These are phyloP conservation scores for Fonsecaea erecta DNA, from an alignment of 2,329 filamentous ascomycete species.

Conservation along the genomic window DNA sequence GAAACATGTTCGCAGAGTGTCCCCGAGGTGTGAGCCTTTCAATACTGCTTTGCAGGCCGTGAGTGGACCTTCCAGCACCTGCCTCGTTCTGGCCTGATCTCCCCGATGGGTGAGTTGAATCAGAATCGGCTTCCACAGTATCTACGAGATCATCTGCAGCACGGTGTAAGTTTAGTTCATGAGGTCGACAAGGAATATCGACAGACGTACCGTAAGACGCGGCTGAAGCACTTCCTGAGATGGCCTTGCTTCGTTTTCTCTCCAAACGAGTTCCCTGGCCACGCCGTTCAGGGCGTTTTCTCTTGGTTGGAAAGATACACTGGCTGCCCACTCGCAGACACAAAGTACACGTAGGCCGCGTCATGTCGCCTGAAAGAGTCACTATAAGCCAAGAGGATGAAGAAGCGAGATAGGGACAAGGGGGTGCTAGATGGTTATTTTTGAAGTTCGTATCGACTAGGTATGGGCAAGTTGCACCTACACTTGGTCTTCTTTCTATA, in stretches of 20 bases:
- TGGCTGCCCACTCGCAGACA: slow-evolving; percentile 9
- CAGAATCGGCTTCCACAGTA: background rate
- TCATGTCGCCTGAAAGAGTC: slow-evolving; percentile 8
- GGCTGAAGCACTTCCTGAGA: background rate
- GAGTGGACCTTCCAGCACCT: background rate
- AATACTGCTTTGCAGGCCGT: background rate
- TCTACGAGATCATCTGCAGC: background rate
- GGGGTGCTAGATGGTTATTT: no score
- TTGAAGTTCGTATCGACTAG: background rate
- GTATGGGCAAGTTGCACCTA: background rate
- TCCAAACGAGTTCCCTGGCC: background rate
- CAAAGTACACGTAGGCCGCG: slow-evolving; percentile 1
- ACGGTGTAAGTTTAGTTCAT: background rate
- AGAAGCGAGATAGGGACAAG: background rate
- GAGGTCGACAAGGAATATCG: background rate
- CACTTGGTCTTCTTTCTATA: background rate
- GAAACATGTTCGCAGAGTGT: background rate
- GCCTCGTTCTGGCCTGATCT: background rate
- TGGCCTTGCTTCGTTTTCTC: background rate
- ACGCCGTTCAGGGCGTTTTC: slow-evolving; percentile 11
- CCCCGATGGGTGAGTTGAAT: background rate
- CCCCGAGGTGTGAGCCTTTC: background rate
- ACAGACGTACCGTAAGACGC: background rate
- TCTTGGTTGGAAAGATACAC: slow-evolving; percentile 15
- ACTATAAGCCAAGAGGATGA: background rate